Percentiles rank a stretch among this genome's conserved stretches.
These are phyloP conservation scores for Nasturtium officinale DNA, from an alignment of 345 rosid genomes.

Conservation along the genomic window DNA sequence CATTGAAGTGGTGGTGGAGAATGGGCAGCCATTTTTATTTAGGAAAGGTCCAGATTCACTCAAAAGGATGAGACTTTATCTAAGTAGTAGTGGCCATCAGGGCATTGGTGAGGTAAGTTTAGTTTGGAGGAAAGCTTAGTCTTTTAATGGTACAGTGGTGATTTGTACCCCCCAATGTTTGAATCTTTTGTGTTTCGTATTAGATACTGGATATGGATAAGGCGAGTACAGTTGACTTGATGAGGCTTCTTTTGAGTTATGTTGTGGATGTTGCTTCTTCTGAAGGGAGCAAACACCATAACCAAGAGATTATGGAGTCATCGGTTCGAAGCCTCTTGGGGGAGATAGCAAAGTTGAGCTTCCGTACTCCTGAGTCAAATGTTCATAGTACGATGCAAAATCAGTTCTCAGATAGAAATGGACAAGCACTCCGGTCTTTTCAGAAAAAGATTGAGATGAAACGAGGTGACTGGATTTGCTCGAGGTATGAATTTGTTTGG, in stretches of 20 bases:
- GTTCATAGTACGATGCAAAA: constrained; percentile 41
- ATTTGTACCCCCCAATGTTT: background rate
- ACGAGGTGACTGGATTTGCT: constrained; percentile 94
- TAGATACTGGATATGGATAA: constrained; percentile 51
- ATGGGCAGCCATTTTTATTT: constrained; percentile 67
- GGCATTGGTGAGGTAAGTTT: constrained; percentile 35
- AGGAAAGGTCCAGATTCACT: constrained; percentile 58
- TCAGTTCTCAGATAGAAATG: constrained; percentile 50
- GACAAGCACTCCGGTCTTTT: constrained; percentile 47
- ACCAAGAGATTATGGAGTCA: constrained; percentile 52
- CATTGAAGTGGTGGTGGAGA: constrained; percentile 60
- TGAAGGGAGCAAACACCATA: constrained; percentile 40
- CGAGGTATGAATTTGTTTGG: constrained; percentile 51
- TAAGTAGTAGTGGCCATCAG: constrained; percentile 37
- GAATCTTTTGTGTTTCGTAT: constrained; percentile 19
- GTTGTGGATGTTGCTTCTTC: constrained; percentile 50
- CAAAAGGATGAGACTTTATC: constrained; percentile 61
- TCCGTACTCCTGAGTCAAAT: constrained; percentile 37
- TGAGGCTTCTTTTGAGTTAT: constrained; percentile 76
- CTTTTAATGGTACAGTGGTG: background rate
- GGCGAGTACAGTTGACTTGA: constrained; percentile 67
- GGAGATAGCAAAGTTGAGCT: constrained; percentile 59
- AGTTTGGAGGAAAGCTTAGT: background rate
- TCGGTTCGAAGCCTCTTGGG: constrained; percentile 65
- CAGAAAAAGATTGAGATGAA: constrained; percentile 70